Base-by-base conservation (phyloP, 257 asterid genomes). In the Nicotiana otophora region DNA sequence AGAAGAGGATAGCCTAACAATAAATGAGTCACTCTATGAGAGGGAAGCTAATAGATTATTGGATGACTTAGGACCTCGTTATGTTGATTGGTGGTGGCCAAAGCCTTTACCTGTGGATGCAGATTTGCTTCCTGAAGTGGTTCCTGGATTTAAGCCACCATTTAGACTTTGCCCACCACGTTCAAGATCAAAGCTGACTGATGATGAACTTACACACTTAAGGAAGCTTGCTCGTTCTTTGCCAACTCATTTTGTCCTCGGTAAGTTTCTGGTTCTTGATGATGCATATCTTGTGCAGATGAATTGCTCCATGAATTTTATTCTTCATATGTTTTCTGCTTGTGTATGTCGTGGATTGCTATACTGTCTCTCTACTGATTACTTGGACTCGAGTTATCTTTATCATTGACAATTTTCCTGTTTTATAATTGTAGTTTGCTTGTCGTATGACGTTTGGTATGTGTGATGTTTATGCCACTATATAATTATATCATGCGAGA, bases 71-170 rank as follows among this genome's bases (percentile, higher is more conserved):
- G 99, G 99, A 62, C 98, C 99, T 28, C 98, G 97, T 53, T 96
- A 91, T 88, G 90, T 89, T 81, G 99, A 94, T 86, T 94, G 99
- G 99, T 96, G 99, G 99, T 84, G 87, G 91, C 90, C 82, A 74
- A 94, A 92, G 88, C 98, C 99, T 85, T 84, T 96, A 90, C 99
- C 99, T 1, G 97, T 96, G 77, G 97, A 96, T 82, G 99, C 91
- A 20, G 99, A 94, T 83, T 88, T 92, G 89, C 98, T 95, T 88
- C 97, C 95, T 1, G 96, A 91, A 88, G 83, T 81, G 82, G 90
- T 90, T 86, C 94, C 93, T 84, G 98, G 95, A 88, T 92, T 88
- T 39, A 90, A 79, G 88, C 84, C 92, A 16, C 97, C 98, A 51
- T 87, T 86, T 81, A 93, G 99, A 89, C 91, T 88, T 82, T 93